Base-by-base conservation (phyloP, 306 rosid species). In the Rosa lucieae region DNA sequence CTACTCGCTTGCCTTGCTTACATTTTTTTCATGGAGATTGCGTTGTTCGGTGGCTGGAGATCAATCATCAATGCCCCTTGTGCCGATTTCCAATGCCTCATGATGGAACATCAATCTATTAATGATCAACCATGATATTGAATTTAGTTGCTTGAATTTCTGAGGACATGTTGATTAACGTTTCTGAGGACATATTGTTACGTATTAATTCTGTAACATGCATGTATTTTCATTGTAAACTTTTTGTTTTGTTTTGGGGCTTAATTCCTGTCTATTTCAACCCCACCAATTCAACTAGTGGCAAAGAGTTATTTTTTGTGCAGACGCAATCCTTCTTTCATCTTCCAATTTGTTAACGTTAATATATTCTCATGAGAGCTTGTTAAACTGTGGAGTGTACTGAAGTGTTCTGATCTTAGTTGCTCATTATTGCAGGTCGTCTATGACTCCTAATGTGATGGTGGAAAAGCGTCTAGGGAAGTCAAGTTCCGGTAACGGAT, bases 11-110 rank as follows among this genome's bases (percentile, higher is more conserved):
- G 74, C 80, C 74, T 66, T 67, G 80, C 55, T 18, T 10, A 5
- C 80, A 77, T 40, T 56, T 49, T 8, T 77, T 66, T 29, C 80
- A 77, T 35, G 51, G 48, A 47, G 51, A 66, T 49, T 77, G 80
- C 29, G 26, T 47, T 29, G 39, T 66, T 42, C 55, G 5, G 3
- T 77, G 80, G 80, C 15, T 77, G n/a, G 35, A 49, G 65, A 51
- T 47, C 63, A 20, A 52, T 66, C 55, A 66, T 3, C 65, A 11
- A 26, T 77, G 66, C 46, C 79, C 73, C 40, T 20, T 35, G 6
- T 77, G 80, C 61, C 49, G 73, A 51, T 66, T 32, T 66, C 52
- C 42, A 10, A 48, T 66, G 80, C 66, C 73, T 32, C 39, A 12
- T 47, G 65, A 37, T 18, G 26, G 39, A 39, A 18, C 46, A 15